Evolutionary conservation across 805 yeast genomes (phyloP).

Genomic region (Starmerella stellata): DNA sequence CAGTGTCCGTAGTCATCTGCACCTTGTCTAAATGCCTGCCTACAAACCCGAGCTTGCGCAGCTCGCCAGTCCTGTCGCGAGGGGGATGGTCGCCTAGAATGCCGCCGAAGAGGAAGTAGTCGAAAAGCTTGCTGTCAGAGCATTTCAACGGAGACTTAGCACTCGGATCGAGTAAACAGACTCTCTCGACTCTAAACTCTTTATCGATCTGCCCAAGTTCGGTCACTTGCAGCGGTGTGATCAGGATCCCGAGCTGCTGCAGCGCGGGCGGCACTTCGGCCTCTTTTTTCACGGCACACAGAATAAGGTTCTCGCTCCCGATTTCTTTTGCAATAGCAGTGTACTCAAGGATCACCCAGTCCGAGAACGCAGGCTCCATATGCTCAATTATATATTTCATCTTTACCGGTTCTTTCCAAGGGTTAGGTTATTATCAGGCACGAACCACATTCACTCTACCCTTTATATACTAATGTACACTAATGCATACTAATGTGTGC

Average conservation of each 20-base stretch:
- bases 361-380: conserved; percentile 93
- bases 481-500: too few species aligned
- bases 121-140: conserved; percentile 44
- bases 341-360: conserved; percentile 86
- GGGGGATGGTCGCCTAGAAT: conserved; percentile 78
- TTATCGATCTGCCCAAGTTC: conserved; percentile 22
- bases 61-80: conserved; percentile 81
- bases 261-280: conserved; percentile 54
- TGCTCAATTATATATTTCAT: conserved; percentile 80
- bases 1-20: conserved; percentile 97
- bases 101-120: conserved; percentile 90
- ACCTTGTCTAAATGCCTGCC: conserved; percentile 74
- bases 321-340: conserved; percentile 65
- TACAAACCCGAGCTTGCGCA: conserved; percentile 67
- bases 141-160: conserved; percentile 62
- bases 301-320: conserved; percentile 53
- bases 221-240: conserved; percentile 52
- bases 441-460: too few species aligned
- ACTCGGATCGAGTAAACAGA: conserved; percentile 78
- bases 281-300: conserved; percentile 55
- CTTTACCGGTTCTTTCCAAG: too few species aligned
- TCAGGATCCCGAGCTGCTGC: conserved; percentile 17
- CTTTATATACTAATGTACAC: too few species aligned
- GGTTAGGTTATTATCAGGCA: too few species aligned
- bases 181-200: conserved; percentile 30